Evolutionary conservation across 2,329 filamentous ascomycete genomes (phyloP).

Genomic region (Pseudogymnoascus sp.): DNA sequence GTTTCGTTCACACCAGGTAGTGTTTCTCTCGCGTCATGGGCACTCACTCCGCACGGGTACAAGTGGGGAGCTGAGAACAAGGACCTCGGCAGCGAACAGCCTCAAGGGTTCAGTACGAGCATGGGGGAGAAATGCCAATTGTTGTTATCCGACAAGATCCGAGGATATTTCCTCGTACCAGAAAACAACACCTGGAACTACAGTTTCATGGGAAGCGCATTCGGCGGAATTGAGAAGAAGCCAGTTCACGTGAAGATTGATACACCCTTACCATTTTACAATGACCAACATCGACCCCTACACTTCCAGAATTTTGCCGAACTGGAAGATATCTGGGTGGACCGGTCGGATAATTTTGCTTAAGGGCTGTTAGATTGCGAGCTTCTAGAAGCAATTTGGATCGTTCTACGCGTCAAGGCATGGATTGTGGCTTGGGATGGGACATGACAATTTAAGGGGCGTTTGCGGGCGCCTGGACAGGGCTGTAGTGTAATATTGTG

Average conservation of each 20-base stretch:
- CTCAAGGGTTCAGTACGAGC: slow-evolving; percentile 80
- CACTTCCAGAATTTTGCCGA: slow-evolving; percentile 98
- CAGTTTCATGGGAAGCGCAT: slow-evolving; percentile 90
- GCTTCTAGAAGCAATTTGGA: slow-evolving; percentile 1
- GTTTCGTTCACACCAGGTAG: slow-evolving; percentile 96
- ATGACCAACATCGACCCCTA: slow-evolving; percentile 79
- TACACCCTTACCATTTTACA: slow-evolving; percentile 84
- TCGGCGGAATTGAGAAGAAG: slow-evolving; percentile 84
- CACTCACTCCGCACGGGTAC: slow-evolving; percentile 82
- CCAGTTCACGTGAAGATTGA: slow-evolving; percentile 87
- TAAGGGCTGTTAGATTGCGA: slow-evolving; percentile 35
- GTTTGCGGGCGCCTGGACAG: slow-evolving; percentile 3
- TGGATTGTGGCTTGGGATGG: slow-evolving; percentile 7
- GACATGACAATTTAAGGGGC: slow-evolving; percentile 7
- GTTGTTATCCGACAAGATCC: slow-evolving; percentile 83
- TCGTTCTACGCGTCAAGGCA: slow-evolving; percentile 6
- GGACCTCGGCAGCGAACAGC: slow-evolving; percentile 85
- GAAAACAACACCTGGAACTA: slow-evolving; percentile 93
- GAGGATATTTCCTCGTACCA: slow-evolving; percentile 92
- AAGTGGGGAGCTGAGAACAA: slow-evolving; percentile 97
- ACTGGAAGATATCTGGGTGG: slow-evolving; percentile 93
- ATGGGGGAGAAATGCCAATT: slow-evolving; percentile 97
- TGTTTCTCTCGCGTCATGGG: slow-evolving; percentile 89
- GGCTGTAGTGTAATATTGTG: slow-evolving; percentile 9
- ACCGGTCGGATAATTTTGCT: slow-evolving; percentile 86